These are phyloP conservation scores for Leccinum griseonigrum DNA, from an alignment of 1,284 basidiomycete genomes.

Conservation along the genomic window DNA sequence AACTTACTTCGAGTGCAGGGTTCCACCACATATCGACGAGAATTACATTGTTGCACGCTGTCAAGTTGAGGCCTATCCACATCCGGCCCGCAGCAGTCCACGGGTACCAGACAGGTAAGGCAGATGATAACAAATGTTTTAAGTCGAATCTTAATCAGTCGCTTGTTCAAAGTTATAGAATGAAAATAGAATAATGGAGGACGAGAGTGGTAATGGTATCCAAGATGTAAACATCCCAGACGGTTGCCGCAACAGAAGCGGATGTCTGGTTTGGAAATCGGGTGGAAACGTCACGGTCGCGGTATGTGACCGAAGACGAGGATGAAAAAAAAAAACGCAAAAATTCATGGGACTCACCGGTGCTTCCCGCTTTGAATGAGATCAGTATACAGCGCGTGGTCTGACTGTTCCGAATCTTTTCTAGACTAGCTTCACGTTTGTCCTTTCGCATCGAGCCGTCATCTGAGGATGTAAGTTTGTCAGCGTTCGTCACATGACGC, in stretches of 20 bases:
- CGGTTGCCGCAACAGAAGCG: neutral
- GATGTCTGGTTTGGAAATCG: neutral
- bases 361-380: conserved; percentile 95
- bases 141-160: conserved; percentile 15
- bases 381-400: conserved; percentile 80
- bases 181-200: neutral
- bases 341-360: conserved; percentile 49
- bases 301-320: neutral
- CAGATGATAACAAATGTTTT: neutral
- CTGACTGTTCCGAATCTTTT: conserved; percentile 65
- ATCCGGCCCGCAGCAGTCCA: neutral
- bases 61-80: conserved; percentile 80
- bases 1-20: conserved; percentile 72
- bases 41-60: conserved; percentile 92
- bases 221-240: neutral
- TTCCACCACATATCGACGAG: conserved; percentile 97
- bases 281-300: neutral
- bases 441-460: conserved; percentile 83
- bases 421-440: conserved; percentile 73
- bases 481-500: neutral
- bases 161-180: neutral
- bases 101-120: neutral
- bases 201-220: neutral
- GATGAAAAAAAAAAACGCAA: neutral
- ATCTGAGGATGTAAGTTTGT: conserved; percentile 45